Conservation (phyloP, 768 basidiomycete genomes). For the Agrocybe praecox region DNA sequence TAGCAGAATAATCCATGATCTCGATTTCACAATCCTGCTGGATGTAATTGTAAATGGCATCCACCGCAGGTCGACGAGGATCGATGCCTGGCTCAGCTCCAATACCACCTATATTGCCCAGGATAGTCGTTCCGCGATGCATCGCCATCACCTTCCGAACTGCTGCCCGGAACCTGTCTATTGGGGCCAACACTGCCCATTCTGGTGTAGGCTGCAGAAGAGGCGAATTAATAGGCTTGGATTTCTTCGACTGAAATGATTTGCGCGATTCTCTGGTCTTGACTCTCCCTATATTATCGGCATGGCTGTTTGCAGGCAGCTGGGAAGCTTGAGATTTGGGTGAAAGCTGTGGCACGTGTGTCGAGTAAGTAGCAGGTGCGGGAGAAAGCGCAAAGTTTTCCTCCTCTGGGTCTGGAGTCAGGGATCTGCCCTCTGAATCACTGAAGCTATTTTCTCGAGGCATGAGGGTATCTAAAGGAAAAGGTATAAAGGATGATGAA, state of each 20-base stretch:
- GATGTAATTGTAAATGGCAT: conserved; percentile 58
- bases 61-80: conserved; percentile 61
- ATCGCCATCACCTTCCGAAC: conserved; percentile 68
- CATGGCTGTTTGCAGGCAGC: background rate
- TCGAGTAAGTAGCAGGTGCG: conserved; percentile 8
- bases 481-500: background rate
- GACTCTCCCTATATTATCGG: conserved; percentile 14
- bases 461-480: conserved; percentile 36
- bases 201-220: conserved; percentile 6
- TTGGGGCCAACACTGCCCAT: conserved; percentile 35
- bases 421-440: conserved; percentile 65
- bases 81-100: conserved; percentile 78
- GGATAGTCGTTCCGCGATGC: conserved; percentile 50
- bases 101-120: conserved; percentile 36
- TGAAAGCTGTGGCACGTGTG: background rate
- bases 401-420: conserved; percentile 64
- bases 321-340: background rate
- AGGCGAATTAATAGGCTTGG: conserved; percentile 14
- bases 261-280: conserved; percentile 2
- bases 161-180: conserved; percentile 52
- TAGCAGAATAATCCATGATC: conserved; percentile 63
- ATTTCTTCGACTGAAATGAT: conserved; percentile 14
- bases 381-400: conserved; percentile 10
- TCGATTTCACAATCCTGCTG: conserved; percentile 66
- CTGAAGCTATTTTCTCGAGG: conserved; percentile 69